phyloP scores from a whole-genome alignment of 1,139 yeast species.

The Diutina rugosa region DNA sequence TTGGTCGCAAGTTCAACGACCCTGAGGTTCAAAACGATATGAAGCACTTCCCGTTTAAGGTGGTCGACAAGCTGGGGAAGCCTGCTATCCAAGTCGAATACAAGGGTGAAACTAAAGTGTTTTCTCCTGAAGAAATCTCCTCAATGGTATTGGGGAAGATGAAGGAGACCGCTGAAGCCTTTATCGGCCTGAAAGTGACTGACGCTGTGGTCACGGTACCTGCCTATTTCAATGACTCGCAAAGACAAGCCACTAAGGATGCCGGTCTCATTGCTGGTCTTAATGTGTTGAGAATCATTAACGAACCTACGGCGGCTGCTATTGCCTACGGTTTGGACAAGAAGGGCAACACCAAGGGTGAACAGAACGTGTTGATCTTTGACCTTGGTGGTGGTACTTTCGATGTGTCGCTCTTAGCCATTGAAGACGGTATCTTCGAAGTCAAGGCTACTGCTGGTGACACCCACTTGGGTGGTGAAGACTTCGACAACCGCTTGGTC shows the following conservation, averaged over 20 bases:
- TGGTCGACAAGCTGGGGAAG: constrained; percentile 72
- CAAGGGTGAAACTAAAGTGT: constrained; percentile 86
- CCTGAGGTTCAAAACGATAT: constrained; percentile 89
- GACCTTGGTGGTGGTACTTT: constrained; percentile 99
- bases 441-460: constrained; percentile 99
- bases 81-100: constrained; percentile 89
- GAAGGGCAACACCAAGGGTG: constrained; percentile 69
- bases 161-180: constrained; percentile 97
- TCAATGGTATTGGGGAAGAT: constrained; percentile 94
- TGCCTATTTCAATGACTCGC: constrained; percentile 95
- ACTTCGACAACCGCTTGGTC: constrained; percentile 61
- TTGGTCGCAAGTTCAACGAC: constrained; percentile 89
- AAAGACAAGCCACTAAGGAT: constrained; percentile 97
- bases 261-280: constrained; percentile 97
- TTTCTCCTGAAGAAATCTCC: constrained; percentile 96
- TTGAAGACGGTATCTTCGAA: constrained; percentile 98
- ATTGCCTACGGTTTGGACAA: constrained; percentile 98
- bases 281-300: constrained; percentile 90
- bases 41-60: constrained; percentile 97
- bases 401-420: constrained; percentile 93
- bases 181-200: constrained; percentile 85
- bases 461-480: constrained; percentile 99
- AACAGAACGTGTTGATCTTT: constrained; percentile 83
- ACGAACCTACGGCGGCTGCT: constrained; percentile 98
- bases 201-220: constrained; percentile 95